Evolutionary conservation across 441 rosid genomes (phyloP), one percentile per base, ranked within the genome.

Genomic region (Adansonia grandidieri): DNA sequence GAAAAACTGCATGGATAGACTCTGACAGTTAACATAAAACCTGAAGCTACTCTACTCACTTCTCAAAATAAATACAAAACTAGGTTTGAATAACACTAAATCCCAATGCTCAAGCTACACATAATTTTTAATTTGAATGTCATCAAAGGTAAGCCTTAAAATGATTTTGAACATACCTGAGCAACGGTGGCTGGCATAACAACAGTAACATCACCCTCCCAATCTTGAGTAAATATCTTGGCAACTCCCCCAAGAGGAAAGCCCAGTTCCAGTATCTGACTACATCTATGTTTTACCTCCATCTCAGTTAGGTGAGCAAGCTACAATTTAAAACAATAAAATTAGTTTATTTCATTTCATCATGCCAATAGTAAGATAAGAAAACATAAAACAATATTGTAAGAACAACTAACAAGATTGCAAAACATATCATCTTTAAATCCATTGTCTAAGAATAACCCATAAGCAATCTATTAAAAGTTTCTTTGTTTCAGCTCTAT

Each of bases 131-230:
- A 48, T 45, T 24, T 69, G 42, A 48, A 69, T 47, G 19, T 22
- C 17, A 69, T 40, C 37, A 11, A 47, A 47, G 56, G 54, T 47
- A 13, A 13, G 57, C n/a, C 37, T 22, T 6, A 40, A 58, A 42
- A 5, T 42, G 4, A 24, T 77, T 78, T 53, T 70, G 73, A 65
- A 54, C 13, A 64, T 86, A 96, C 99, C 99, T 96, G 98, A 85
- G 97, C 87, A 60, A 91, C 88, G 14, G 99, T 96, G 78, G 99
- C 98, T 28, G 98, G 97, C 97, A 94, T 92, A 75, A 96, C 97
- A 75, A 94, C 97, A 53, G 97, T 96, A 65, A 96, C 92, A 81
- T 94, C 99, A 13, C 99, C 99, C 83, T 96, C 98, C 99, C 99
- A 94, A 64, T 96, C 99, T 82, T 96, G 99, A 77, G 98, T 93